Evolutionary conservation across 352 stramenopile genomes (phyloP).

Genomic region (Achlya hypogyna): DNA sequence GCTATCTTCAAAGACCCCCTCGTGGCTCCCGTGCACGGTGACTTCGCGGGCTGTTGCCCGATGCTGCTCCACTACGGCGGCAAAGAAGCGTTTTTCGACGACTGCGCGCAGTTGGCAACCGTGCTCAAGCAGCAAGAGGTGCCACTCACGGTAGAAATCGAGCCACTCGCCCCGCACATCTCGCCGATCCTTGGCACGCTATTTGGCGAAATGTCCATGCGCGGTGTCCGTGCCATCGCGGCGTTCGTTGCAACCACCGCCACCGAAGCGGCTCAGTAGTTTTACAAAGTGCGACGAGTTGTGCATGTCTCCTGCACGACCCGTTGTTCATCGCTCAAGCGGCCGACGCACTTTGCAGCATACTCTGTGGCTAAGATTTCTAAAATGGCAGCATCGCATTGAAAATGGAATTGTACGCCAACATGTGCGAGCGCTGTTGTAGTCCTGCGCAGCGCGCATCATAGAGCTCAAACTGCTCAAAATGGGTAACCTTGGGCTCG

Average conservation of each 20-base stretch:
- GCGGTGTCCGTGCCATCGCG: background rate
- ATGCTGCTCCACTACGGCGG: conserved; percentile 18
- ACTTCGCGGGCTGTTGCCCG: background rate
- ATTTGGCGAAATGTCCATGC: conserved; percentile 1
- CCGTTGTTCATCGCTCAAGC: too few species aligned
- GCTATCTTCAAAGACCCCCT: background rate
- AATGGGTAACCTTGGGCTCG: too few species aligned
- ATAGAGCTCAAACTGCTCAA: too few species aligned
- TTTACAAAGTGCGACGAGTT: too few species aligned
- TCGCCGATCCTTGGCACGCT: background rate
- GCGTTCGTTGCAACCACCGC: background rate
- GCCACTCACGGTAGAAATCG: background rate
- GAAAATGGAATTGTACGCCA: too few species aligned
- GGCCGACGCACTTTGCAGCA: too few species aligned
- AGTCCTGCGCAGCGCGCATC: too few species aligned
- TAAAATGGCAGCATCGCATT: too few species aligned
- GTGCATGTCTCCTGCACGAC: too few species aligned
- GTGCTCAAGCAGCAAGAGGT: background rate
- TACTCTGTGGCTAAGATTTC: too few species aligned
- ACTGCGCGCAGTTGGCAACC: background rate
- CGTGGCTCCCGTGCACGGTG: background rate
- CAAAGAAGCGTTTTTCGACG: conserved; percentile 15
- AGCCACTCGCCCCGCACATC: conserved; percentile 11
- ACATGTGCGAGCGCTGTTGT: too few species aligned
- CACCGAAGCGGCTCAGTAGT: background rate